Percentiles rank a stretch among this genome's conserved stretches.
Evolutionary conservation across 139 green algal species (phyloP).

Genomic region (Choricystis sp.): DNA sequence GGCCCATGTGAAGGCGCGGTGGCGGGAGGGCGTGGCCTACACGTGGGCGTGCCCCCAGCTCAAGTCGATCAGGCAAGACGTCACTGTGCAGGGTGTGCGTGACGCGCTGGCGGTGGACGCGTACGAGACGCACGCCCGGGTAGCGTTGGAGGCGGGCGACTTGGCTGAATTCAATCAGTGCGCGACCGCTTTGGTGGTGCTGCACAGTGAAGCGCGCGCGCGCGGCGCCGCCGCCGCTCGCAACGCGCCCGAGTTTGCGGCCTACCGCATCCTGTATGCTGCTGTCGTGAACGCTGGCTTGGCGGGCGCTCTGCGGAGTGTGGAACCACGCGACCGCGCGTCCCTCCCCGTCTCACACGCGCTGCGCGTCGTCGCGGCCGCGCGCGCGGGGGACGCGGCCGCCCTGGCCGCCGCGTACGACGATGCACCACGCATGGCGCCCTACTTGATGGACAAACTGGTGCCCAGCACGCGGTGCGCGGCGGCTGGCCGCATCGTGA

Average conservation of each 20-base stretch:
- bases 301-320: no score
- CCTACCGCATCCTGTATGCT: slow-evolving; percentile 48
- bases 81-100: slow-evolving; percentile 53
- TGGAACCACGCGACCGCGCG: no score
- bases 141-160: slow-evolving; percentile 54
- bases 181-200: slow-evolving; percentile 30
- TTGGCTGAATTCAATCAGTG: slow-evolving; percentile 60
- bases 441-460: slow-evolving; percentile 45
- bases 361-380: no score
- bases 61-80: slow-evolving; percentile 64
- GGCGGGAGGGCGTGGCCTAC: slow-evolving; percentile 27
- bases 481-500: no score
- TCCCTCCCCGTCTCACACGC: no score
- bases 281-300: no score
- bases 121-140: slow-evolving; percentile 55
- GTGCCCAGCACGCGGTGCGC: slow-evolving; percentile 10
- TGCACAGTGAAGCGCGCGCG: slow-evolving; percentile 38
- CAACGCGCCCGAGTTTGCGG: slow-evolving; percentile 33
- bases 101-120: slow-evolving; percentile 34
- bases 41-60: slow-evolving; percentile 49
- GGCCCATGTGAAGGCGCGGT: slow-evolving; percentile 32
- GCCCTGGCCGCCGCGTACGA: slow-evolving; percentile 26
- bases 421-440: slow-evolving; percentile 34
- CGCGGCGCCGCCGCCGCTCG: background rate
- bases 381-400: slow-evolving; percentile 14